These are phyloP conservation scores for Monilinia vaccinii-corymbosi DNA, from an alignment of 2,329 filamentous ascomycete genomes.

Conservation along the genomic window DNA sequence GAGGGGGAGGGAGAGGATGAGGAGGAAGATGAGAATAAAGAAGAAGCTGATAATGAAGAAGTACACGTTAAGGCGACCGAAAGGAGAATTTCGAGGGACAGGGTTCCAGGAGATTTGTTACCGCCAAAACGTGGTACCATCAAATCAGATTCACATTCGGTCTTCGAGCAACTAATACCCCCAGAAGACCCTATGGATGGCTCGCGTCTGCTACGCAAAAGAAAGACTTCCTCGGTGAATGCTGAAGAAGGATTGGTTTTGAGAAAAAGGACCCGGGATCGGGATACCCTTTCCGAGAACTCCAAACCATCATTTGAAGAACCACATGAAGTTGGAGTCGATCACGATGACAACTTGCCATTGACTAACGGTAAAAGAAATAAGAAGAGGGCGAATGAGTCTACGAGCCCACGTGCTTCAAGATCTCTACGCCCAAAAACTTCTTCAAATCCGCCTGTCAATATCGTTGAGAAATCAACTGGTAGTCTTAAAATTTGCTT, in stretches of 20 bases:
- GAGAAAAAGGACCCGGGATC: constrained; percentile 39
- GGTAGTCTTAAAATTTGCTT: constrained; percentile 46
- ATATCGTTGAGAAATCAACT: constrained; percentile 30
- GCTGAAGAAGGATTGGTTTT: constrained; percentile 44
- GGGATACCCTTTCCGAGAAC: constrained; percentile 17
- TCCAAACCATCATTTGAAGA: constrained; percentile 13
- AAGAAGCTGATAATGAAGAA: not conserved
- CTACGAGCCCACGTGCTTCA: constrained; percentile 36
- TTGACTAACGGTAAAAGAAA: constrained; percentile 16
- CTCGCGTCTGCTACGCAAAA: constrained; percentile 69
- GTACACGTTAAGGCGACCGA: constrained; percentile 26
- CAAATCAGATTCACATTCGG: constrained; percentile 64
- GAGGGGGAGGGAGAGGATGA: not conserved
- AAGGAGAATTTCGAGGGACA: constrained; percentile 51
- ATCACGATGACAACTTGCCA: constrained; percentile 3
- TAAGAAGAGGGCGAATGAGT: constrained; percentile 14
- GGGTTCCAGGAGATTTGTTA: constrained; percentile 61
- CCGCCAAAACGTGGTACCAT: constrained; percentile 56
- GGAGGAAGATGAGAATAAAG: not conserved
- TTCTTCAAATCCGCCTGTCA: constrained; percentile 33
- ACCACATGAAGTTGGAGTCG: constrained; percentile 14
- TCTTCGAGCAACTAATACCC: constrained; percentile 64
- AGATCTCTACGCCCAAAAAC: constrained; percentile 47
- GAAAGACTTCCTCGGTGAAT: constrained; percentile 67
- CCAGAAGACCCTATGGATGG: constrained; percentile 68